Evolutionary conservation across 2,329 filamentous ascomycete genomes (phyloP), one percentile per base, ranked within the genome.

Genomic region (Penicillium sp.): DNA sequence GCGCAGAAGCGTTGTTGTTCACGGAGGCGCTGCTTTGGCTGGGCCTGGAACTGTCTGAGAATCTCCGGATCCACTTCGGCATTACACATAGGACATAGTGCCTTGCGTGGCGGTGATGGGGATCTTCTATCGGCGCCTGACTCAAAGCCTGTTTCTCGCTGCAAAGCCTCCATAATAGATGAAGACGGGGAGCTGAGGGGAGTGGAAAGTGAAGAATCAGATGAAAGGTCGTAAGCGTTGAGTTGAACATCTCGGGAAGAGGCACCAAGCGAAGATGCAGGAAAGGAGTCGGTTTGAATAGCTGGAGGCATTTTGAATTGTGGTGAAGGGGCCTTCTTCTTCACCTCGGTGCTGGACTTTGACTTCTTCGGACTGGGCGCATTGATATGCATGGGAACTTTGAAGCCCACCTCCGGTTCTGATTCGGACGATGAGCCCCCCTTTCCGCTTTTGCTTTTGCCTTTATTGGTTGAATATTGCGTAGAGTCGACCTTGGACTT

Each of bases 11-110:
- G 77, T 11, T 69, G 62, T 31, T 75, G 72, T 10, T 75, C 72
- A 11, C 71, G 71, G 21, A 75, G 60, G 2, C 73, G 71, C 54
- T 71, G 71, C 27, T 65, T 69, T 3, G 70, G 65, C 37, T 71
- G 69, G 5, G 66, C 55, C 10, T 79, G 78, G 64, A 85, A 85
- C 2, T 77, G 75, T 51, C 81, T 73, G n/a, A 91, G 77, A 1
- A 84, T 73, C 0, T 76, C 74, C 10, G 76, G 73, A 52, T 86
- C 81, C 6, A 93, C 85, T 3, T 77, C 66, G 44, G 83, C 77
- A 14, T 84, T 81, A 69, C 90, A 93, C 76, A 90, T 84, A 1
- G 89, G 87, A 68, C 90, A 93, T 22, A 77, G 64, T 11, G 79
- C 67, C 50, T 16, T 56, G 19, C 44, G 52, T 49, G 29, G 60